Evolutionary conservation across 2,329 filamentous ascomycete genomes (phyloP), one percentile per base, ranked within the genome.

Genomic region (Zasmidium cellare): DNA sequence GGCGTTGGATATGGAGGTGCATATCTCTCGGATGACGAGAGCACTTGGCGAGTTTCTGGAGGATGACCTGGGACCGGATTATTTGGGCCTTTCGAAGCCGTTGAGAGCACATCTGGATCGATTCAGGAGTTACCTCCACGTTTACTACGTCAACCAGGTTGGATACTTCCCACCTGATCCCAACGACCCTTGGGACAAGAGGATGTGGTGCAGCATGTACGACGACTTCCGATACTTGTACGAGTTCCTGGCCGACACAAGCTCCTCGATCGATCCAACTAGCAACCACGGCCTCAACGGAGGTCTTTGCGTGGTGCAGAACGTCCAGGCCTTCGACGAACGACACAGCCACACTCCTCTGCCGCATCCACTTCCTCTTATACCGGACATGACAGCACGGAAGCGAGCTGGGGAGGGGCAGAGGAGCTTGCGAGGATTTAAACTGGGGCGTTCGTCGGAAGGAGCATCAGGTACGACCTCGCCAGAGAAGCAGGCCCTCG

Each of bases 141-240:
- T 79, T 0, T 88, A 86, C 66, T 92, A 91, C 68, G 77, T 84
- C 1, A 79, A 82, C 0, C 86, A 86, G 54, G 80, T 91, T 28
- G 88, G 89, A 3, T 87, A 87, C 64, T 93, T 89, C 73, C 90
- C 90, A 0, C 89, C 89, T 0, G 75, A 76, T 1, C 72, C 75
- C 19, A 78, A 74, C 54, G 67, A 73, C 6, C 71, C 81, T 1
- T 88, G 87, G 62, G 80, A 85, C 16, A 83, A 85, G 38, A 74
- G 78, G 19, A 72, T 88, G 1, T 86, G 86, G 65, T 77, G 77
- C 28, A 77, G 78, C 2, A 87, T 93, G 83, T 82, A 83, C 44
- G 75, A 80, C 31, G 90, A 93, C 63, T 92, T 94, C 63, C 80
- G 85, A 51, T 84, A 82, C 2, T 75, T 93, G 0, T 91, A 92